Base-by-base conservation (phyloP, 352 stramenopile genomes). In the Phytopythium vexans region DNA sequence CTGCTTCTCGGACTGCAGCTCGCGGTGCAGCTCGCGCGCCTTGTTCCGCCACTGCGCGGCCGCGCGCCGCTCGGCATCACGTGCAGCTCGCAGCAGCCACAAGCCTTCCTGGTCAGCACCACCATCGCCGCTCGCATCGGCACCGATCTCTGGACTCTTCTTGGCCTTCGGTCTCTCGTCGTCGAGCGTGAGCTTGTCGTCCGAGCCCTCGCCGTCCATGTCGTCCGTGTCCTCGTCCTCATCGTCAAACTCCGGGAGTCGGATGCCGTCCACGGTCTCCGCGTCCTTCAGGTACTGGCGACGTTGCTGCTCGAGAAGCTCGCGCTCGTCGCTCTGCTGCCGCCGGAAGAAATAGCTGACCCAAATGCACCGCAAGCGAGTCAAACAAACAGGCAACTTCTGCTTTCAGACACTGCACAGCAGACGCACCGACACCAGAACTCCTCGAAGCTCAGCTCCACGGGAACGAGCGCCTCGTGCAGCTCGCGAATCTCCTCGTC, bases 381-480 rank as follows among this genome's bases (percentile, higher is more conserved):
- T 21, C 33, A 16, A 48, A 41, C 32, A 6, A 16, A 45, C 11
- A 16, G 1, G 8, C 4, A 36, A 6, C 7, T 3, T 35, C 43
- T 10, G 16, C 31, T 33, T 58, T 14, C 6, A 6, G 37, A 32
- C n/a, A 46, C 15, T 36, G 8, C 46, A 49, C n/a, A 41, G 14
- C 3, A 40, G 39, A 32, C 4, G 34, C 68, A 94, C 72, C 83
- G 74, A 50, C 73, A 68, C 84, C 84, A 94, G 49, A 94, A 94
- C 64, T 94, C 84, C 51, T 90, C 80, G 52, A 89, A 86, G 47
- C 68, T 85, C 41, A 94, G 52, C 41, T 91, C 70, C 48, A 88
- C 61, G 4, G 84, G 84, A 40, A 94, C 84, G 49, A 94, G 62
- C 46, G 75, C 57, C 49, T 89, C 78, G 34, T 92, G 78, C 44